phyloP scores from a whole-genome alignment of 768 basidiomycete species.

The Leucosporidium creatinivorum region DNA sequence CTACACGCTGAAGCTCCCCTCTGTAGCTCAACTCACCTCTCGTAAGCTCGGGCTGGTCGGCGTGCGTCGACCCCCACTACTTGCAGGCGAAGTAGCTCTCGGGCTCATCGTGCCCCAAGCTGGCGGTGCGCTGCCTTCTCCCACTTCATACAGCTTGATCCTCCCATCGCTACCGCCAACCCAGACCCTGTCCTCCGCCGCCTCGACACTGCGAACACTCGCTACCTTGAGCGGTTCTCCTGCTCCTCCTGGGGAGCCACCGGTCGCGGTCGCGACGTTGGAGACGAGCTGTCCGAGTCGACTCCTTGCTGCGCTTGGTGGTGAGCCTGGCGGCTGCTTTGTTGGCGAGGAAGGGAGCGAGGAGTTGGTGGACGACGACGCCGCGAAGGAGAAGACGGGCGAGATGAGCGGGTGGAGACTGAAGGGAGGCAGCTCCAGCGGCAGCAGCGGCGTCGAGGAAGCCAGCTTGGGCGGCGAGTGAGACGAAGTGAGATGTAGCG shows the following conservation, averaged over 20 bases:
- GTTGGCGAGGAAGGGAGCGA: constrained; percentile 24
- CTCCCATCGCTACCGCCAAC: background rate
- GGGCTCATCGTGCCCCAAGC: background rate
- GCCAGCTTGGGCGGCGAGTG: too few species aligned
- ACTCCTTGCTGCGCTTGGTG: background rate
- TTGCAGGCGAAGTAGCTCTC: background rate
- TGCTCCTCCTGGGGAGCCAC: constrained; percentile 47
- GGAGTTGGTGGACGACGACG: background rate
- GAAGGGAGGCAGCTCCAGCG: constrained; percentile 58
- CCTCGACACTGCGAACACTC: constrained; percentile 8
- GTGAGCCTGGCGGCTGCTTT: constrained; percentile 10
- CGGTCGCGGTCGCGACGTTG: constrained; percentile 3
- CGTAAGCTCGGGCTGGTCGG: background rate
- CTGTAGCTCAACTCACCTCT: background rate
- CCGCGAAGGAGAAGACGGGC: constrained; percentile 37
- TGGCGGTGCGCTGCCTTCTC: background rate
- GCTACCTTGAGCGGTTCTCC: constrained; percentile 42
- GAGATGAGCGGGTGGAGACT: constrained; percentile 51
- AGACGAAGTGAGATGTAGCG: too few species aligned
- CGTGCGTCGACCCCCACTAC: background rate
- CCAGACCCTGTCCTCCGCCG: constrained; percentile 9
- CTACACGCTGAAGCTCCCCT: too few species aligned
- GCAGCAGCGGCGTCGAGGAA: constrained; percentile 41
- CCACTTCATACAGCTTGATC: constrained; percentile 10
- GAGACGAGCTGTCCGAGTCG: constrained; percentile 12